Evolutionary conservation across 352 stramenopile genomes (phyloP).

Genomic region (Globisporangium viniferum): DNA sequence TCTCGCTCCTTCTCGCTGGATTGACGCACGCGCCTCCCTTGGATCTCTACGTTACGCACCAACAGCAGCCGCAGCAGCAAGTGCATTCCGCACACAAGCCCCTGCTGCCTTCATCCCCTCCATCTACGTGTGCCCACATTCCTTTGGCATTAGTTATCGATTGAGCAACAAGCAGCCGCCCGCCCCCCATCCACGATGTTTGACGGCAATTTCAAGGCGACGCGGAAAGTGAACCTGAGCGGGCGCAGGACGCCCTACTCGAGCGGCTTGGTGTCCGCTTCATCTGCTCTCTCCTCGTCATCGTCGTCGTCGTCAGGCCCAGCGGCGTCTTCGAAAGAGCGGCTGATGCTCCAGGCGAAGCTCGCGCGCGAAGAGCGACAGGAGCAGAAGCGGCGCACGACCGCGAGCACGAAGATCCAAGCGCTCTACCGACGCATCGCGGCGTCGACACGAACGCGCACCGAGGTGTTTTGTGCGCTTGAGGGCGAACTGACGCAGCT

Average conservation of each 20-base stretch:
- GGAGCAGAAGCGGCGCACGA: constrained; percentile 31
- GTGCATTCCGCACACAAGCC: neutral
- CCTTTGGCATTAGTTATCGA: neutral
- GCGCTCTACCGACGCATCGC: constrained; percentile 36
- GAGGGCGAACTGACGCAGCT: constrained; percentile 40
- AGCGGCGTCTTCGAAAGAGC: constrained; percentile 38
- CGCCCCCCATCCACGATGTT: constrained; percentile 37
- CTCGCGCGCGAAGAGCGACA: constrained; percentile 51
- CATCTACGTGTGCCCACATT: too few relatives aligned
- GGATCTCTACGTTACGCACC: neutral
- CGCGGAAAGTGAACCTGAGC: constrained; percentile 69
- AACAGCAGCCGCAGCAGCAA: neutral
- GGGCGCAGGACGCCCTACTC: constrained; percentile 43
- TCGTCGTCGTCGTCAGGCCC: constrained; percentile 5
- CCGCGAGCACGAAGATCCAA: constrained; percentile 54
- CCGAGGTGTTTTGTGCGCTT: constrained; percentile 33
- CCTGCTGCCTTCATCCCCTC: neutral
- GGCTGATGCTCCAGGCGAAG: constrained; percentile 56
- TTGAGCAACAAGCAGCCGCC: neutral
- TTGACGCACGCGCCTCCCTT: neutral
- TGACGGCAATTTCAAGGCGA: constrained; percentile 67
- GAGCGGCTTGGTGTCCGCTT: constrained; percentile 17
- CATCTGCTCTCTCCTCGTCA: neutral
- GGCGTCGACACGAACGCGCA: constrained; percentile 21
- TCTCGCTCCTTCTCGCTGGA: neutral